These are phyloP conservation scores for Raffaelea ambrosiae DNA, from an alignment of 2,329 filamentous ascomycete genomes.

Conservation along the genomic window DNA sequence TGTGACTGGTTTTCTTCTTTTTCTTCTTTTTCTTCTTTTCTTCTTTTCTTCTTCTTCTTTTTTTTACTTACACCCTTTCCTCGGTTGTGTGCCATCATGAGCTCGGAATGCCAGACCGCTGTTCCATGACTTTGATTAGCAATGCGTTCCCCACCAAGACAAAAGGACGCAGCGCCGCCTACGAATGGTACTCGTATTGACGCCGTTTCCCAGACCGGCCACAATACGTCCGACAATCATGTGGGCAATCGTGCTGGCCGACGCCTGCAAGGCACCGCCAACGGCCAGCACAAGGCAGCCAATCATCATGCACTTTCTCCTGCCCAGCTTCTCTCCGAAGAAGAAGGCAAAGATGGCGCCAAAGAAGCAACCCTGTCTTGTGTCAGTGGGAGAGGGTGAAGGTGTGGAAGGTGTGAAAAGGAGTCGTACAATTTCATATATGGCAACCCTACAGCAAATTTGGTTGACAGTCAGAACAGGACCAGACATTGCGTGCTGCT, in stretches of 20 bases:
- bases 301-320: conserved; percentile 5
- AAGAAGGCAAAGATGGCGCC: conserved; percentile 7
- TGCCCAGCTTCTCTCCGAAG: conserved; percentile 5
- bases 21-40: background rate
- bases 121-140: background rate
- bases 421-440: conserved; percentile 30
- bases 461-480: too few relatives aligned
- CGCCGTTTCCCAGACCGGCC: conserved; percentile 46
- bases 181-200: conserved; percentile 36
- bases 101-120: conserved; percentile 2
- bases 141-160: background rate
- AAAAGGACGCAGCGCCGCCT: too few relatives aligned
- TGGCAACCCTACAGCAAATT: conserved; percentile 26
- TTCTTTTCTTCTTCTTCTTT: background rate
- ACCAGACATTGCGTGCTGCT: too few relatives aligned
- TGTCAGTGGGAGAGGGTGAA: background rate
- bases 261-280: conserved; percentile 16
- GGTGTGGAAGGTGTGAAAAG: background rate
- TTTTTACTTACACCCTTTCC: background rate
- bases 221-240: conserved; percentile 40
- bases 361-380: conserved; percentile 9
- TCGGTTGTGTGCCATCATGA: background rate
- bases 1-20: background rate
- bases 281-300: conserved; percentile 2
- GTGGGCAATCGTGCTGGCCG: conserved; percentile 28